These are phyloP conservation scores for Acanthamoeba pearcei DNA, from an alignment of 208 protist species.

Conservation along the genomic window DNA sequence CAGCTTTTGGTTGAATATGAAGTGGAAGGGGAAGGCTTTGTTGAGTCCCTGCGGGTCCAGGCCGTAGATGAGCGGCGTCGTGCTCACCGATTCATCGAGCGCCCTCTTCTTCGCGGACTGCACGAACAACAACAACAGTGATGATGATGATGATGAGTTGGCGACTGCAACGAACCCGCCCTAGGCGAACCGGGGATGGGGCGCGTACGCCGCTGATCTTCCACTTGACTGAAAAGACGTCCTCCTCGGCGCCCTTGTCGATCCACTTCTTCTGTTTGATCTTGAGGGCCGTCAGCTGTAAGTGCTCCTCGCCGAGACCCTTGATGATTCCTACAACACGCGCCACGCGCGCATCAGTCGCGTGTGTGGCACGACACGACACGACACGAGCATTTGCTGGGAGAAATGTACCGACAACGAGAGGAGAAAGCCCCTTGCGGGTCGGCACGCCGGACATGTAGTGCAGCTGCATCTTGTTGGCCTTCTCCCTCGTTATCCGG, in stretches of 20 bases:
- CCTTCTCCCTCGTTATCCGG: slow-evolving; percentile 5
- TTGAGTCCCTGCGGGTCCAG: slow-evolving; percentile 28
- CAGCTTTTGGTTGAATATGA: slow-evolving; percentile 74
- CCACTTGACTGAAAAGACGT: slow-evolving; percentile 44
- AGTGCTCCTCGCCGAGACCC: slow-evolving; percentile 22
- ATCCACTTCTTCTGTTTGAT: slow-evolving; percentile 73
- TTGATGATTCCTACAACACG: slow-evolving; percentile 52
- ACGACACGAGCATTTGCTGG: neutral
- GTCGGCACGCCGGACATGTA: slow-evolving; percentile 50
- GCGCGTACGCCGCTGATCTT: neutral
- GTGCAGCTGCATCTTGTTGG: slow-evolving; percentile 34
- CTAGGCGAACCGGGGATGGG: neutral
- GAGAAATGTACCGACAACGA: slow-evolving; percentile 28
- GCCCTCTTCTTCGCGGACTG: slow-evolving; percentile 1
- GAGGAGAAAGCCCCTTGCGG: slow-evolving; percentile 41
- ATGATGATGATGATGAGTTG: too few species aligned
- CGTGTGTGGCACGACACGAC: neutral
- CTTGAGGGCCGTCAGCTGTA: slow-evolving; percentile 8
- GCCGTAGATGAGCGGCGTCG: slow-evolving; percentile 34
- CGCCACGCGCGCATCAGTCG: neutral
- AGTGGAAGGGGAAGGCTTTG: slow-evolving; percentile 74
- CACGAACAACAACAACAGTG: neutral
- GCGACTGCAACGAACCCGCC: too few species aligned
- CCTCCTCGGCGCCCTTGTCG: slow-evolving; percentile 62
- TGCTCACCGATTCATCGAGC: neutral